These are phyloP conservation scores for Ilex aquifolium DNA, from an alignment of 257 asterid species.

Conservation along the genomic window DNA sequence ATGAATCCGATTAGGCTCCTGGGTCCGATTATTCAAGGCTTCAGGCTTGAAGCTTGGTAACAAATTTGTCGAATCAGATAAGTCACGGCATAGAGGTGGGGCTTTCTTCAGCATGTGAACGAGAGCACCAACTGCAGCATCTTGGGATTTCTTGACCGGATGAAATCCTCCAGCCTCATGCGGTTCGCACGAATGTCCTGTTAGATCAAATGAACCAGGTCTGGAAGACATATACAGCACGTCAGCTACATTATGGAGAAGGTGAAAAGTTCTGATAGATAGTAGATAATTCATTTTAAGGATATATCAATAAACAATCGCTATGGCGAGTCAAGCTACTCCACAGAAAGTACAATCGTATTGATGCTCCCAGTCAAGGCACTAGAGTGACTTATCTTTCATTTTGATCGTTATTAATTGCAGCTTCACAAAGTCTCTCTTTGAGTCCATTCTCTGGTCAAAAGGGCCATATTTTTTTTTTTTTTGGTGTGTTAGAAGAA, in stretches of 20 bases:
- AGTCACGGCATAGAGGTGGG: conserved; percentile 54
- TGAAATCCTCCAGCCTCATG: conserved; percentile 30
- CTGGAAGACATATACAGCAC: conserved; percentile 24
- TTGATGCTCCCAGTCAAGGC: background rate
- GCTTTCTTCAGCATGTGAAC: conserved; percentile 69
- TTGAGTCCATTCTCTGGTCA: too few species aligned
- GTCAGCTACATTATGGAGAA: conserved; percentile 9
- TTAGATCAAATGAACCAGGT: conserved; percentile 42
- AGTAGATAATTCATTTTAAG: too few species aligned
- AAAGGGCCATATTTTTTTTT: too few species aligned
- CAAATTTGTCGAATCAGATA: conserved; percentile 18
- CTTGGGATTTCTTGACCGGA: conserved; percentile 43
- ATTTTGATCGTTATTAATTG: too few species aligned
- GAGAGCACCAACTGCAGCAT: conserved; percentile 67
- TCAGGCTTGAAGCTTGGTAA: conserved; percentile 27
- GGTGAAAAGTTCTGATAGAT: background rate
- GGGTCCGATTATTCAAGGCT: conserved; percentile 7
- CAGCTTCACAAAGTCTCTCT: too few species aligned
- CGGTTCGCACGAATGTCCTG: conserved; percentile 20
- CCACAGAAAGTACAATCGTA: background rate
- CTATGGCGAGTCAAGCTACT: too few species aligned
- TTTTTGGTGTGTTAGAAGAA: too few species aligned
- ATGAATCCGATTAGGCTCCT: conserved; percentile 16
- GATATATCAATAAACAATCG: too few species aligned
- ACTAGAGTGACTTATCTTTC: background rate